Evolutionary conservation across 768 basidiomycete species (phyloP), one percentile per base, ranked within the genome.

Genomic region (Daedaleopsis nitida): DNA sequence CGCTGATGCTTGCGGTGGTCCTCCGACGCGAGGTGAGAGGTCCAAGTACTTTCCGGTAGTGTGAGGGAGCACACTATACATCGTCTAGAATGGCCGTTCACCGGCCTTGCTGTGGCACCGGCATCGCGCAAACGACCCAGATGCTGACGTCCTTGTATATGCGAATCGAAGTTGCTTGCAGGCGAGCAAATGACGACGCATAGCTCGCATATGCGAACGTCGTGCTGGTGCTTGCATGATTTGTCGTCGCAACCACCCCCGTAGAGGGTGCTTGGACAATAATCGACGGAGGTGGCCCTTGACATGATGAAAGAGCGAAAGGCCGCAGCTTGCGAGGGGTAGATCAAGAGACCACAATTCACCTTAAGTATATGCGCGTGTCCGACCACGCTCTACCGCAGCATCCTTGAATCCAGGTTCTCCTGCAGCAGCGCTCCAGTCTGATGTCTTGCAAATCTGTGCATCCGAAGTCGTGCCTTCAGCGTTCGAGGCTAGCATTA

Each of bases 1-100:
- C 58, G 65, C 64, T 78, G 76, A 24, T 75, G 76, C 34, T 70
- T 73, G 23, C 61, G 59, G 62, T 85, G 84, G 16, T 65, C 69
- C 0, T 37, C 4, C 16, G 61, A 63, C 1, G 27, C 55, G 9
- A 70, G 47, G 63, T 85, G 83, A 0, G 39, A 34, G 3, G 55
- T 24, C 83, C 80, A 83, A 16, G 64, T 5, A 6, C 38, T 16
- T 66, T 45, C 69, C 59, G 51, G 77, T 72, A 70, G 69, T 67
- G 44, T 66, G 0, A 57, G 37, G 24, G 71, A 65, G 64, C 77
- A 78, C 12, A 73, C 60, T 1, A 62, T 48, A 53, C 78, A 79
- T 49, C 67, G 66, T 17, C 64, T 67, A 17, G 64, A 61, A 13
- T 49, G 10, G 64, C 60, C 12, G 58, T 47, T 10, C 34, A 23